Evolutionary conservation across 352 stramenopile species (phyloP).

Genomic region (Phytophthora tentaculata): DNA sequence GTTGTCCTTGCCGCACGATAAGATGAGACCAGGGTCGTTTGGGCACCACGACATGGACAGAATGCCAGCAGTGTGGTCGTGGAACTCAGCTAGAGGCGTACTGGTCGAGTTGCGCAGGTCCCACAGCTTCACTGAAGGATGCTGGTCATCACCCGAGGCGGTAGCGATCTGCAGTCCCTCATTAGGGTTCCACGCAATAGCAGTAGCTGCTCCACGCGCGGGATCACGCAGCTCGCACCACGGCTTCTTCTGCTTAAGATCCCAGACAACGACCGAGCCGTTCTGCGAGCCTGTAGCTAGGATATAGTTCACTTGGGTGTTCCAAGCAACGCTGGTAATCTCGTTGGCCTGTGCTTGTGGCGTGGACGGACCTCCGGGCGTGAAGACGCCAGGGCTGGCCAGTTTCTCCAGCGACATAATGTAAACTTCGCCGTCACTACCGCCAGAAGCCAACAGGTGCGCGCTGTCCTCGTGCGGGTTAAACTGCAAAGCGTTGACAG

Average conservation of each 20-base stretch:
- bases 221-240: conserved; percentile 97
- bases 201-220: conserved; percentile 87
- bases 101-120: conserved; percentile 98
- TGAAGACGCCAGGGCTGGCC: conserved; percentile 90
- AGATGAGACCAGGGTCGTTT: conserved; percentile 92
- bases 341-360: conserved; percentile 80
- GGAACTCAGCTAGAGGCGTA: conserved; percentile 95
- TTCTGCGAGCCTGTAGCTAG: conserved; percentile 95
- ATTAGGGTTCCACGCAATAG: conserved; percentile 97
- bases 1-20: conserved; percentile 98
- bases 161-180: conserved; percentile 98
- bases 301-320: conserved; percentile 98
- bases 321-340: conserved; percentile 96
- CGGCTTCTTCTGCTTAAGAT: conserved; percentile 97
- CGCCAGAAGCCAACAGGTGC: conserved; percentile 94
- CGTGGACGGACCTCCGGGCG: conserved; percentile 71
- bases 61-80: conserved; percentile 96
- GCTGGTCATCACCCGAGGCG: conserved; percentile 94
- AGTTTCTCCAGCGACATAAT: conserved; percentile 95
- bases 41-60: conserved; percentile 98
- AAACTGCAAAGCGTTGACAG: conserved; percentile 95
- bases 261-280: conserved; percentile 97
- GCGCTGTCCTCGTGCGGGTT: conserved; percentile 94
- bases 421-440: conserved; percentile 95
- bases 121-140: conserved; percentile 97